A percentile compares a stretch with the other conserved stretches of the same genome.
Conservation (phyloP, 768 basidiomycete species). For the Auricularia auricula-judae region DNA sequence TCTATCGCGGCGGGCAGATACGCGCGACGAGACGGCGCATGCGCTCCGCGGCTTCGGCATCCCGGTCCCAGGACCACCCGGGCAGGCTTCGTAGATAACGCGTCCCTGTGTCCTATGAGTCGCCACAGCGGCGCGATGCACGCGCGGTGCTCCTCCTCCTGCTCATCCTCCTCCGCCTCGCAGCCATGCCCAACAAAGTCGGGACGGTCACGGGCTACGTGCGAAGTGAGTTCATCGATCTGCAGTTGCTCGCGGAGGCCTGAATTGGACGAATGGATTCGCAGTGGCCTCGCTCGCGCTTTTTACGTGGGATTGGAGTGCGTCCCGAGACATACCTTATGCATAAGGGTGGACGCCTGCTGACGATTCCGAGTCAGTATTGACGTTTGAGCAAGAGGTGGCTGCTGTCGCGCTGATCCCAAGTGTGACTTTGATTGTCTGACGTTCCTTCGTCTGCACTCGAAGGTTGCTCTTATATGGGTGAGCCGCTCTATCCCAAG, state of each 20-base stretch:
- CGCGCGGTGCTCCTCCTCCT: no score
- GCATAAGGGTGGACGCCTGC: background rate
- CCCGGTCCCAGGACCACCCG: no score
- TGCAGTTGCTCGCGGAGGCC: background rate
- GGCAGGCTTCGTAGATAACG: no score
- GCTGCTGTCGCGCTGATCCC: slow-evolving; percentile 8
- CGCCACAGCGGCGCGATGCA: no score
- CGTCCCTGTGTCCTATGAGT: no score
- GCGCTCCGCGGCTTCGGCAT: no score
- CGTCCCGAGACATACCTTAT: background rate
- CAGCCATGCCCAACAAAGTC: background rate
- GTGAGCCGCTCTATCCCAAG: slow-evolving; percentile 18
- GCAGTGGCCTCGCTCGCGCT: background rate
- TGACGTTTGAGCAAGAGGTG: slow-evolving; percentile 45
- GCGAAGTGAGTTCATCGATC: background rate
- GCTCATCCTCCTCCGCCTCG: background rate
- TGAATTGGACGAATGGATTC: background rate
- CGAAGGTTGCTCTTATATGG: slow-evolving; percentile 45
- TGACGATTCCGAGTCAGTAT: slow-evolving; percentile 20
- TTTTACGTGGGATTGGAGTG: background rate
- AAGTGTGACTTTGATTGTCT: slow-evolving; percentile 2
- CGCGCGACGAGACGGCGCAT: no score
- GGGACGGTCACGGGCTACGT: background rate
- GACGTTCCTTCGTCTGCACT: no score
- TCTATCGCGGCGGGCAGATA: no score